Evolutionary conservation across 176 grass and related monocot genomes (phyloP), one percentile per base, ranked within the genome.

Genomic region (Pontederia paniculata): DNA sequence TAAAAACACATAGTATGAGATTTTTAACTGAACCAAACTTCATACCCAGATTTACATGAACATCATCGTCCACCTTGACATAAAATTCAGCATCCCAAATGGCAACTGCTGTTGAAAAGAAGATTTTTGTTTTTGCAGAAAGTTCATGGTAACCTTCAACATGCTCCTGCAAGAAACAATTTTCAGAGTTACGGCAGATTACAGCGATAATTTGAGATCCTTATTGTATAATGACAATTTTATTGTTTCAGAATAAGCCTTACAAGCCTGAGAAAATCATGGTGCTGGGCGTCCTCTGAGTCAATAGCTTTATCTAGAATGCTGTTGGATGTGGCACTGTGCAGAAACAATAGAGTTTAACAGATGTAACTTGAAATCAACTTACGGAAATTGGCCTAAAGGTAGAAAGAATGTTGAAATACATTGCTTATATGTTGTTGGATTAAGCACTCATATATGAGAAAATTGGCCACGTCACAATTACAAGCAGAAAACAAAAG

Each of bases 1-100:
- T 9, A 46, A 23, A 42, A 57, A 10, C 10, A 17, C 52, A 1
- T 19, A 56, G 18, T 7, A 48, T 66, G 28, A 37, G 28, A 37
- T 37, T 37, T 65, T 44, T 23, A 48, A 19, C 63, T 62, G 18
- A 25, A 23, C 52, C 42, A 22, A 8, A 17, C 62, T 54, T 19
- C 55, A 50, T 74, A 96, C 82, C 85, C 63, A 89, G 68, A 71
- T 89, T 96, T 28, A 96, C 60, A 61, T 89, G 85, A 52, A 89
- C 82, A 87, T 96, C 91, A 60, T 96, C 86, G n/a, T 96, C 86
- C 70, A 95, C 89, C 66, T 95, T 95, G 73, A 95, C 85, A 80
- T 89, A 95, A 67, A 95, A 95, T 23, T 95, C 85, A 56, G 89
- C 85, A 83, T 95, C 89, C 89, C 89, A 89, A 45, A 83, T 83